phyloP scores from a whole-genome alignment of 768 basidiomycete genomes.

The Suillus hirtellus region DNA sequence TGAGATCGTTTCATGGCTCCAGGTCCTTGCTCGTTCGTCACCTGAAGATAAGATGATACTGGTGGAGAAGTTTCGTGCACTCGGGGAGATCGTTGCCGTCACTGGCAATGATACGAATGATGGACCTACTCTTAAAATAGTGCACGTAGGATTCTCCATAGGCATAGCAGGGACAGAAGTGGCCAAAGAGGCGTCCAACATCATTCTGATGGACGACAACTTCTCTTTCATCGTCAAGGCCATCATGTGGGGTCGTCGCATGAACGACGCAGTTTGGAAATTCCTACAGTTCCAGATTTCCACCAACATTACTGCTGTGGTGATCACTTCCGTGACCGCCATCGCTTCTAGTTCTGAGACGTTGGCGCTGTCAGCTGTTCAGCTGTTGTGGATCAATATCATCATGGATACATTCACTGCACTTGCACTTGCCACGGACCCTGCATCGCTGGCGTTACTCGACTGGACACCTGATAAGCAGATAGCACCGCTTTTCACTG shows the following conservation, averaged over 20 bases:
- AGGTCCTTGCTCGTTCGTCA: slow-evolving; percentile 95
- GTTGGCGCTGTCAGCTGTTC: slow-evolving; percentile 91
- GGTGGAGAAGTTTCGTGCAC: slow-evolving; percentile 80
- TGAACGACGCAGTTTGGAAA: slow-evolving; percentile 96
- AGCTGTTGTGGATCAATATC: slow-evolving; percentile 97
- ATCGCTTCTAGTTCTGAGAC: slow-evolving; percentile 75
- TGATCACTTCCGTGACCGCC: slow-evolving; percentile 90
- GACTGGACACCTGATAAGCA: slow-evolving; percentile 91
- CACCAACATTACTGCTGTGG: slow-evolving; percentile 93
- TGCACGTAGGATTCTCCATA: slow-evolving; percentile 97
- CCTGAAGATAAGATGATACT: slow-evolving; percentile 96
- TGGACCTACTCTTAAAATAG: slow-evolving; percentile 92
- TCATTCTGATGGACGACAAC: slow-evolving; percentile 98
- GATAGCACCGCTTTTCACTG: slow-evolving; percentile 83
- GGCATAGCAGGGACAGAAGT: slow-evolving; percentile 96
- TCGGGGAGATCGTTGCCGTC: slow-evolving; percentile 92
- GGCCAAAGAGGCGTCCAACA: slow-evolving; percentile 98
- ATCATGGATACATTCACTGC: slow-evolving; percentile 99
- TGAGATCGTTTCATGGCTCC: slow-evolving; percentile 86
- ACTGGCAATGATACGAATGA: slow-evolving; percentile 99
- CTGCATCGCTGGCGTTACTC: slow-evolving; percentile 76
- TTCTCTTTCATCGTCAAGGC: slow-evolving; percentile 95
- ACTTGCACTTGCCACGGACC: slow-evolving; percentile 95
- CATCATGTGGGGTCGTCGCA: slow-evolving; percentile 98
- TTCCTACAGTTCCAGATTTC: slow-evolving; percentile 96